phyloP scores from a whole-genome alignment of 768 basidiomycete genomes.

The Kwoniella dejecticola region DNA sequence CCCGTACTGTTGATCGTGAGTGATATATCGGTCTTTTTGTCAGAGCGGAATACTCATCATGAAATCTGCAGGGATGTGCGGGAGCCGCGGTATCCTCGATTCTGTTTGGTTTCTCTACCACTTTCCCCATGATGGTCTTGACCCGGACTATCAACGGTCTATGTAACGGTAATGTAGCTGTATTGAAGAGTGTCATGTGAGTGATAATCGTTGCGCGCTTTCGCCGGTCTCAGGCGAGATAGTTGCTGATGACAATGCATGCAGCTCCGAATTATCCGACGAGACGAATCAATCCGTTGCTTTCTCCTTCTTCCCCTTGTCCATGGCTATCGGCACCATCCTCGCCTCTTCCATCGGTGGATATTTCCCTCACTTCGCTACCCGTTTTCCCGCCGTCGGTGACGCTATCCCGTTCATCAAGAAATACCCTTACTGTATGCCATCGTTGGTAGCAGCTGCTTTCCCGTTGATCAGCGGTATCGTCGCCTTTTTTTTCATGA shows the following conservation, averaged over 20 bases:
- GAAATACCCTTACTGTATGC: conserved; percentile 40
- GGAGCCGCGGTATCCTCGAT: conserved; percentile 39
- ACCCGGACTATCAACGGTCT: conserved; percentile 37
- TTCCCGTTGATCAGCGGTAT: conserved; percentile 36
- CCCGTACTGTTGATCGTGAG: conserved; percentile 42
- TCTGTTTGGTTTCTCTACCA: conserved; percentile 41
- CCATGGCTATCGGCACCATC: conserved; percentile 36
- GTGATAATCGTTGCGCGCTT: conserved; percentile 14
- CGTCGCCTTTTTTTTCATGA: conserved; percentile 33
- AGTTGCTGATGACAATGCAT: background rate
- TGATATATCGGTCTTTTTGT: background rate
- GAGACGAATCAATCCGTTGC: conserved; percentile 44
- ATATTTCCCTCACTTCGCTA: conserved; percentile 24
- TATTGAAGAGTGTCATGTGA: conserved; percentile 44
- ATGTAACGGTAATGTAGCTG: conserved; percentile 44
- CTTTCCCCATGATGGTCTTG: conserved; percentile 33
- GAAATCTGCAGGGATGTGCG: conserved; percentile 36
- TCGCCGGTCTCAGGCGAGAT: background rate
- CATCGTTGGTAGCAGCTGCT: conserved; percentile 32
- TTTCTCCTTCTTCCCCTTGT: conserved; percentile 46
- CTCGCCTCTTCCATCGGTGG: conserved; percentile 45
- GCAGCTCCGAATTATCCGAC: conserved; percentile 42
- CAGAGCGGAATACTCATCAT: background rate
- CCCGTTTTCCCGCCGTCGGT: conserved; percentile 13
- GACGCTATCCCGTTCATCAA: conserved; percentile 33